Evolutionary conservation across 1,284 basidiomycete genomes (phyloP), one percentile per base, ranked within the genome.

Genomic region (Cryptococcus sp.): DNA sequence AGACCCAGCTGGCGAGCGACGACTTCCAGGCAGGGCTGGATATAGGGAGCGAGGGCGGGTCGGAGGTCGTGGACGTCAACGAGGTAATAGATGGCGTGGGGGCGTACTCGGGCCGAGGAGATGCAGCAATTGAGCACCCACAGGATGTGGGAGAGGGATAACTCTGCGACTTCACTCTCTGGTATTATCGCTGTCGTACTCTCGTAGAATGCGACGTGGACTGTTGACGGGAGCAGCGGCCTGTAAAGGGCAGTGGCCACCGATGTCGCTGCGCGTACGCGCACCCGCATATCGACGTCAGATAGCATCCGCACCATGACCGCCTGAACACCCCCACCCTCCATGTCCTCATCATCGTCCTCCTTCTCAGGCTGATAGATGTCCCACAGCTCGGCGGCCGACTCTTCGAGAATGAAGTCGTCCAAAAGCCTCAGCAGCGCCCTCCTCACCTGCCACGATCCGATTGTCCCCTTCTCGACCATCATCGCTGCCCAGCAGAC

Each of bases 1-100:
- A 97, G 78, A 11, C 91, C 91, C 55, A 98, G 80, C 9, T 85
- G 81, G 28, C 78, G 68, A 0, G 89, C 82, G 12, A 88, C 84
- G 3, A 83, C 83, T 9, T 71, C 68, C 16, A 97, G 78, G 20
- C 89, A 80, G 1, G 81, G 78, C 63, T 86, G 82, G 39, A 92
- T 83, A 64, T 91, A 86, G 6, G 67, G 68, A 8, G 81, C 78
- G 68, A 86, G 88, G 18, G 66, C 64, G 23, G 4, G 4, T 4
- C 4, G 28, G 9, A 33, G 28, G 9, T 33, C 28, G 9, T 33
- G 4, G 28, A 33, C 28, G 71, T 93, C 90, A 56, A 97, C 79
- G 38, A 98, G 73, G 73, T 94, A 87, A 83, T 88, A 93, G 67
- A 95, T 90, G 1, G 91, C 83, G 0, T 85, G 87, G n/a, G 88